Base-by-base conservation (phyloP, 768 basidiomycete genomes). In the Trametes cingulata region DNA sequence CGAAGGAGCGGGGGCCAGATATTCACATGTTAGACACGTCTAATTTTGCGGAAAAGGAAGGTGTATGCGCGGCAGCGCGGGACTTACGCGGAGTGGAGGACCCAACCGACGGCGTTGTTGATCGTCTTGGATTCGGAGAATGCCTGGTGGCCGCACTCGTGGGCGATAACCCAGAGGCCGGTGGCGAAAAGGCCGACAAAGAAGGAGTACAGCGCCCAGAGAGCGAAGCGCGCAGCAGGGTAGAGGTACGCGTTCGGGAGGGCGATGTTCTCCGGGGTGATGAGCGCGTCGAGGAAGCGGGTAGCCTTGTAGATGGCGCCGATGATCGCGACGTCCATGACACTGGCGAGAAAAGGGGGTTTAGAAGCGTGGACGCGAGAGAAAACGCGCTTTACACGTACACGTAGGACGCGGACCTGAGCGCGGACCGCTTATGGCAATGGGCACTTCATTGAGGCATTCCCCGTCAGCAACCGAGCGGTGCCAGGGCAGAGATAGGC, bases 131-230 rank as follows among this genome's bases (percentile, higher is more conserved):
- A 95, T 65, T 94, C 87, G 1, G 95, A 98, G 80, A 93, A 99
- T 0, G 92, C 91, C 73, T 96, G 94, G 74, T 99, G 96, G 29
- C 96, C 96, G 67, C 93, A 95, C 75, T 98, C 95, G 71, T 96
- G 94, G 46, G 88, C 95, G 60, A 96, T 78, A 64, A 95, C 89
- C 96, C 96, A 98, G 52, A 98, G 78, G 60, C 96, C 96, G 19
- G 95, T 98, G 5, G 81, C 88, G 61, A 94, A 90, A 29, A 96
- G 84, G 55, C 96, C 50, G 6, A 87, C 76, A 70, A 82, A 83
- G 76, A 96, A 90, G 29, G 86, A 81, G 74, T 96, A 96, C 42
- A 91, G 64, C 2, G 88, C 78, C 93, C 93, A 95, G 33, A 94
- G 67, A 0, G 85, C 77, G 65, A 91, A 74, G 41, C 85, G 80